Conservation (phyloP, 768 basidiomycete genomes). For the Mrakia hoshinonis region DNA sequence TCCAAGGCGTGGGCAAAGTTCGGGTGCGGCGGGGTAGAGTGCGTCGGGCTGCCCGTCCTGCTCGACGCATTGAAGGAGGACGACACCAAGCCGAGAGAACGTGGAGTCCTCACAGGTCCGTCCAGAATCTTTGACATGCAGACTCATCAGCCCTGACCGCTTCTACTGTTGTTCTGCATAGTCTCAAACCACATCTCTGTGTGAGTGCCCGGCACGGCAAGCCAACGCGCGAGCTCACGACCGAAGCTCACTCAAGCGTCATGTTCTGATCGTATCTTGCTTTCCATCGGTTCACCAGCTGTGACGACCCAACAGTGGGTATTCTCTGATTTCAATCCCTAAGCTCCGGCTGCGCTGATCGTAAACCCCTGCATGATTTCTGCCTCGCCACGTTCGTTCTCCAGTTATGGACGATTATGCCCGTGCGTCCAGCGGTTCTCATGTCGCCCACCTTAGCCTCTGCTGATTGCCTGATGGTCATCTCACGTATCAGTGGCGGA, state of each 20-base stretch:
- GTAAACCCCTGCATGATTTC: too few species aligned
- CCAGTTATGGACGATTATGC: slow-evolving; percentile 14
- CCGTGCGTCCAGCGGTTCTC: background rate
- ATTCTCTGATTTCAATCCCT: background rate
- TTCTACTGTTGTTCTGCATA: background rate
- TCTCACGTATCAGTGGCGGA: slow-evolving; percentile 2
- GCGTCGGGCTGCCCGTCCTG: slow-evolving; percentile 6
- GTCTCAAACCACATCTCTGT: slow-evolving; percentile 25
- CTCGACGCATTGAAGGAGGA: slow-evolving; percentile 23
- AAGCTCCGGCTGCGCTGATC: background rate
- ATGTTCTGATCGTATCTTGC: background rate
- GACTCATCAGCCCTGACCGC: background rate
- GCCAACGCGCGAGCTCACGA: background rate
- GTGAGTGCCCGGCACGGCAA: background rate
- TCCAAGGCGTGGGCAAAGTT: slow-evolving; percentile 10
- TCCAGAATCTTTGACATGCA: background rate
- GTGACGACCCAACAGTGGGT: slow-evolving; percentile 10
- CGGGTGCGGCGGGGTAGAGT: slow-evolving; percentile 12
- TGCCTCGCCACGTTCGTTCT: background rate
- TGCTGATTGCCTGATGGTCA: too few species aligned
- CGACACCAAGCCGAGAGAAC: background rate
- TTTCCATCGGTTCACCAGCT: background rate
- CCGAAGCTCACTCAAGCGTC: background rate
- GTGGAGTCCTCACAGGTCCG: slow-evolving; percentile 18
- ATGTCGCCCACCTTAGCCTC: background rate